Percentiles rank a stretch among this genome's conserved stretches.
Evolutionary conservation across 2,329 filamentous ascomycete species (phyloP).

Genomic region (Teratosphaeria zuluensis): DNA sequence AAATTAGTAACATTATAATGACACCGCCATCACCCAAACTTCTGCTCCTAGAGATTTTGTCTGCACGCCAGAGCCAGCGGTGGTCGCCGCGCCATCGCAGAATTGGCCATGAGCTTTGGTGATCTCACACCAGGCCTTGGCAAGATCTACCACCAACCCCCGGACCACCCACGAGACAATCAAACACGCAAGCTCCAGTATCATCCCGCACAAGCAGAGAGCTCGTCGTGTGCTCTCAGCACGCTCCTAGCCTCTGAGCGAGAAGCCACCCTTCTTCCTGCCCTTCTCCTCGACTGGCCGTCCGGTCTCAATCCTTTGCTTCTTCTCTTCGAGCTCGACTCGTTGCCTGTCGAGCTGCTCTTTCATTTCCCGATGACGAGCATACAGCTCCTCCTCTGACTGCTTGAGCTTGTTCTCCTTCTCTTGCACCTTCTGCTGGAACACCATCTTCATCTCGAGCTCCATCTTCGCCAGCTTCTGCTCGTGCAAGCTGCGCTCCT

Average conservation of each 20-base stretch:
- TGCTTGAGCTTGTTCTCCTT: conserved; percentile 99
- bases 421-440: conserved; percentile 99
- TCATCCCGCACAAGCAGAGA: background rate
- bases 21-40: background rate
- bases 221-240: conserved; percentile 1
- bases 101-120: background rate
- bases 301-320: conserved; percentile 86
- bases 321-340: conserved; percentile 96
- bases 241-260: conserved; percentile 53
- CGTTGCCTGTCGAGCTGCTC: conserved; percentile 95
- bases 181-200: background rate
- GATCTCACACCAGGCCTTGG: background rate
- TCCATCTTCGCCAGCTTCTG: conserved; percentile 99
- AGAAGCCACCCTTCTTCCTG: conserved; percentile 84
- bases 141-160: background rate
- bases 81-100: background rate
- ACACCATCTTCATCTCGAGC: conserved; percentile 99
- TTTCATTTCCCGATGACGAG: conserved; percentile 98
- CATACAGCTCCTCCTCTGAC: conserved; percentile 97
- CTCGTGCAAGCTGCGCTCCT: conserved; percentile 95
- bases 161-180: background rate
- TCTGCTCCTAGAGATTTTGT: background rate
- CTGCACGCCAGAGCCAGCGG: background rate
- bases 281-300: conserved; percentile 95
- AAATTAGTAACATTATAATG: background rate